Evolutionary conservation across 2,329 filamentous ascomycete species (phyloP).

Genomic region (Cephalotrichum gorgonifer): DNA sequence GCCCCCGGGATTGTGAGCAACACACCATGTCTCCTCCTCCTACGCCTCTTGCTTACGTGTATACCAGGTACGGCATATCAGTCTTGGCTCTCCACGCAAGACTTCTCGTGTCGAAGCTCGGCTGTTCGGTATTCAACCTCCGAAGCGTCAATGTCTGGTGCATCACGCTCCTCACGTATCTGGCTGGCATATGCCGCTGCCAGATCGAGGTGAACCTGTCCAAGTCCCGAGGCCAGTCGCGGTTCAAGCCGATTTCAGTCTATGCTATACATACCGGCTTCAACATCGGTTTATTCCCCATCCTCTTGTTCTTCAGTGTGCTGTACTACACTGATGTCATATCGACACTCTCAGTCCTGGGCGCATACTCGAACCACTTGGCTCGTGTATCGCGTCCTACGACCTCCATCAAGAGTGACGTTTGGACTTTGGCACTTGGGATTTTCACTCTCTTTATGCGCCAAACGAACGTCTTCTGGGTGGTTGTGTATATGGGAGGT

Average conservation of each 20-base stretch:
- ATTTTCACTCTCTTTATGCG: constrained; percentile 63
- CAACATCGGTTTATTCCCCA: constrained; percentile 77
- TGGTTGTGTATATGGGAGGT: constrained; percentile 65
- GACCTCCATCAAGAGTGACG: constrained; percentile 25
- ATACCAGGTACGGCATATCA: constrained; percentile 34
- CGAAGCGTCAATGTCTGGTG: constrained; percentile 37
- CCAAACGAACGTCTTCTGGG: constrained; percentile 97
- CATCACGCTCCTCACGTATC: constrained; percentile 28
- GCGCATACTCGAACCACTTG: constrained; percentile 52
- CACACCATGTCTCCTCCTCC: background rate
- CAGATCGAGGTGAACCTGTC: constrained; percentile 34
- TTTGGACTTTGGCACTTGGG: constrained; percentile 45
- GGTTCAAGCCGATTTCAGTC: constrained; percentile 18
- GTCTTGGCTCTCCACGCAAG: constrained; percentile 5
- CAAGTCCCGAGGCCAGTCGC: constrained; percentile 6
- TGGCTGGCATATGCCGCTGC: constrained; percentile 41
- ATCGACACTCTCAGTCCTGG: constrained; percentile 65
- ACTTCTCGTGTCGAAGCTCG: constrained; percentile 4
- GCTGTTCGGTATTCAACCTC: constrained; percentile 31
- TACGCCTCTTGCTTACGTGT: background rate
- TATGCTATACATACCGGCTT: constrained; percentile 52
- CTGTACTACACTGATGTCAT: constrained; percentile 92
- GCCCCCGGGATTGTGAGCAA: constrained; percentile 67
- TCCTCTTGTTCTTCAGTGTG: constrained; percentile 90
- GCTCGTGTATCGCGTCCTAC: constrained; percentile 24